Base-by-base conservation (phyloP, 352 stramenopile species). In the Phytophthora pistaciae region DNA sequence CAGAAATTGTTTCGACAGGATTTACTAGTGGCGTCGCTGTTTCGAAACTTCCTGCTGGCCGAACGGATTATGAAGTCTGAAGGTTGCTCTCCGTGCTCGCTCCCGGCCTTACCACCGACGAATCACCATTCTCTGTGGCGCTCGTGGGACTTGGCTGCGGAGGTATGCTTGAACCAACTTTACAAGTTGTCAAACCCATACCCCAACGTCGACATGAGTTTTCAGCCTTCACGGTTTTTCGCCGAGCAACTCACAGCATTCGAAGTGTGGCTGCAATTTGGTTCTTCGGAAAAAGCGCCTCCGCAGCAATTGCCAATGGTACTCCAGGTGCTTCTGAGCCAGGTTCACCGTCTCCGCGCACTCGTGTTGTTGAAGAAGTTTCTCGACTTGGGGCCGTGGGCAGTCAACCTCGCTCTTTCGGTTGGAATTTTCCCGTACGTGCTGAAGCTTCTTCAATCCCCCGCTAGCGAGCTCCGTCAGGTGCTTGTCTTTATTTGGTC, bases 1-100 rank as follows among this genome's bases (percentile, higher is more conserved):
- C 97, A 99, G 77, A 97, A 98, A 66, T 82, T 99, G 4, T 99
- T 99, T 79, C 92, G 98, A n/a, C 97, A 99, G 72, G 98, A 99
- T 84, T 84, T 99, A 60, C 78, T 99, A 10, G 93, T 99, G 5
- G 98, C 98, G 1, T 98, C 89, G 42, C 92, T 99, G 11, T 99
- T 99, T 77, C 89, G 98, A 18, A 98, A 99, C 71, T 99, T 99
- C 79, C 70, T 99, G 23, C 72, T 99, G 5, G 98, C 98, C 4
- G 97, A 99, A 79, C 87, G 98, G 11, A 99, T 99, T 65, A 90
- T 99, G 86, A 97, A 97, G 68, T 91, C 87, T 3, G 83, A 87
- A 44, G 88, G 90, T 6, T 95, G 87, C 58, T 86, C 89, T 5
- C 91, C 91, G 11, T 96, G 91, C 70, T 99, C 95, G n/a, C 80